Evolutionary conservation across 108 stramenopile genomes (phyloP), one percentile per base, ranked within the genome.

Genomic region (Asterionellopsis glacialis): DNA sequence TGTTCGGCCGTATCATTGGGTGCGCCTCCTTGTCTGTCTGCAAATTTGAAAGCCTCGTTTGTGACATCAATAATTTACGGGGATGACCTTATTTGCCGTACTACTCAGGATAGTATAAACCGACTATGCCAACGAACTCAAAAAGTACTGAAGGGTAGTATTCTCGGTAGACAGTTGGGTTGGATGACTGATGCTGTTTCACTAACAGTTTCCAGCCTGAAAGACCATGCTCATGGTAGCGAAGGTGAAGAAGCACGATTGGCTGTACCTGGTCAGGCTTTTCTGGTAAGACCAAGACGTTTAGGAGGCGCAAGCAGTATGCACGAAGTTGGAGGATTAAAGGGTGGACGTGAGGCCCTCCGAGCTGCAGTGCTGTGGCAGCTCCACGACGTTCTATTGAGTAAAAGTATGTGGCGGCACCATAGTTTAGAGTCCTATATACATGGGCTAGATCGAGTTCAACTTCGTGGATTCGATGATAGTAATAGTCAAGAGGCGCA

Each of bases 351-450:
- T 55, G 91, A 92, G 56, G 77, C 87, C 10, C 63, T 92, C 21
- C 77, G 91, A 49, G 87, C 85, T 9, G 66, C 82, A 9, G 61
- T 94, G 25, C 63, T 94, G 27, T 94, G 93, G 93, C 89, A 90
- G 65, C 64, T 94, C 51, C 74, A 94, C 63, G 93, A 90, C 59
- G 69, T 94, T 23, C 69, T 94, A 19, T 64, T 94, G 45, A 88
- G 86, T 51, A 75, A 70, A 26, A 90, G 89, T 70, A 61, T 94
- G 61, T 85, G 85, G 83, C 79, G 75, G 41, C 93, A 94, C 65
- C 88, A 90, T 63, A 45, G 66, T 12, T 61, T 85, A 49, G 70
- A 80, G 51, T 64, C 84, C 0, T 94, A 94, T 52, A 85, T 94
- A 72, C 69, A 81, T n/a, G 81, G 83, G 43, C 59, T 94, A 41